Evolutionary conservation across 345 rosid genomes (phyloP).

Genomic region (Gossypium rotundifolium): DNA sequence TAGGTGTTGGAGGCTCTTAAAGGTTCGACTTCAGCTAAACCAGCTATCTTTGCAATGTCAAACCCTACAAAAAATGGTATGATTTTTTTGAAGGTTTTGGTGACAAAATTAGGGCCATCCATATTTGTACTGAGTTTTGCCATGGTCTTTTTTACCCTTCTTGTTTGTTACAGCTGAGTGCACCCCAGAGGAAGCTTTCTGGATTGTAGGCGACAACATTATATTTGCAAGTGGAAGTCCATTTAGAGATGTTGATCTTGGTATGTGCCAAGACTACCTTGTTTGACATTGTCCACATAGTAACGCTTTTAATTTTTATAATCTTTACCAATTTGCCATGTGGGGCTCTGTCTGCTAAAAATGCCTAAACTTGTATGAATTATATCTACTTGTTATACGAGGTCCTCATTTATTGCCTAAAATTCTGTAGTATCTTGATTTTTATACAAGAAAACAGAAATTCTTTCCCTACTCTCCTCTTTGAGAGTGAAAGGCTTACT

Average conservation of each 20-base stretch:
- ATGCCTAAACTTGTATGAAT: background rate
- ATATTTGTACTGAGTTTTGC: background rate
- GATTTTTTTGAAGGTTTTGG: background rate
- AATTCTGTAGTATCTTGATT: conserved; percentile 10
- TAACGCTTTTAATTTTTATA: conserved; percentile 3
- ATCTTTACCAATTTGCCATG: background rate
- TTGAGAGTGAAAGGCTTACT: conserved; percentile 15
- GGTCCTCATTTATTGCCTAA: background rate
- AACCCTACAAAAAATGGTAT: conserved; percentile 92
- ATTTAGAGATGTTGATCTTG: conserved; percentile 76
- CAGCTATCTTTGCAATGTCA: conserved; percentile 99
- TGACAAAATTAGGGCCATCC: background rate
- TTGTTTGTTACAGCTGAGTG: conserved; percentile 65
- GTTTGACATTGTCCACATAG: conserved; percentile 3
- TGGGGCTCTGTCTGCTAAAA: background rate
- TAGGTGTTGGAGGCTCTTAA: conserved; percentile 95
- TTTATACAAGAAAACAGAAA: background rate
- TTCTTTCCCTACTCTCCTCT: background rate
- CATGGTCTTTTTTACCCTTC: background rate
- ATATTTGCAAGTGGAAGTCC: conserved; percentile 99
- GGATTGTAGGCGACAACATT: conserved; percentile 78
- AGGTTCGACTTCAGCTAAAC: conserved; percentile 89
- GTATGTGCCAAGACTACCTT: conserved; percentile 34
- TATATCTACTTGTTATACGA: background rate
- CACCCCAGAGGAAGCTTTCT: conserved; percentile 91